phyloP scores from a whole-genome alignment of 176 grass and related monocot genomes.

The Oryza glaberrima region DNA sequence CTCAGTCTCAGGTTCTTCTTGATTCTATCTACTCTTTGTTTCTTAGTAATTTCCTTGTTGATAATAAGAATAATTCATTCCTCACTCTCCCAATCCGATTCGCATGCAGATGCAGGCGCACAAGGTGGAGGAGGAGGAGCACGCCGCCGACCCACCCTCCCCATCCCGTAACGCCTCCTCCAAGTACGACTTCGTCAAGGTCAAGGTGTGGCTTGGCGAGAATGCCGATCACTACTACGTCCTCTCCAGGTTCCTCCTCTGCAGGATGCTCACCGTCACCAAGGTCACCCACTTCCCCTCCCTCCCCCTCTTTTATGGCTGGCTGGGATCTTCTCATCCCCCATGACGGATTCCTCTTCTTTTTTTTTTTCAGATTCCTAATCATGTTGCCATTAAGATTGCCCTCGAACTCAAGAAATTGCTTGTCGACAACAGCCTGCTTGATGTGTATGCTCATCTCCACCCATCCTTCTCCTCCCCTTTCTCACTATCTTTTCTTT shows the following conservation, averaged over 20 bases:
- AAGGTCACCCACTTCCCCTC: slow-evolving; percentile 50
- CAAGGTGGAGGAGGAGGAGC: too few species aligned
- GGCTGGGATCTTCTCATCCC: neutral
- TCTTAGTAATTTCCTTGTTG: too few species aligned
- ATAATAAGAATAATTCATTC: too few species aligned
- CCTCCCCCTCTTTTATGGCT: too few species aligned
- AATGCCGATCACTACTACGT: slow-evolving; percentile 99
- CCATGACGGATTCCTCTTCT: neutral
- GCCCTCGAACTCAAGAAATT: slow-evolving; percentile 96
- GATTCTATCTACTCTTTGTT: too few species aligned
- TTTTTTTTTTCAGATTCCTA: slow-evolving; percentile 79
- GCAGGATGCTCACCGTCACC: slow-evolving; percentile 95
- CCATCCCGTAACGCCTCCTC: slow-evolving; percentile 86
- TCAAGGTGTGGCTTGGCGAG: slow-evolving; percentile 96
- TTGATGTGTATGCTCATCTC: slow-evolving; percentile 73
- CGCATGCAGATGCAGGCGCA: neutral
- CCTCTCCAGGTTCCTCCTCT: slow-evolving; percentile 90
- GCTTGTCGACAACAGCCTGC: slow-evolving; percentile 96
- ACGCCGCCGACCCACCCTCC: slow-evolving; percentile 26
- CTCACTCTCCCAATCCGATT: too few species aligned
- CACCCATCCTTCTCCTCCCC: neutral
- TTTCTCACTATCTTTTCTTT: neutral
- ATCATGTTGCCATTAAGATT: slow-evolving; percentile 97
- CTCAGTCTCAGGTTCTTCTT: too few species aligned
- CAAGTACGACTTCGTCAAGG: slow-evolving; percentile 99